Base-by-base conservation (phyloP, 2,329 filamentous ascomycete species). In the Epichloe uncinata region DNA sequence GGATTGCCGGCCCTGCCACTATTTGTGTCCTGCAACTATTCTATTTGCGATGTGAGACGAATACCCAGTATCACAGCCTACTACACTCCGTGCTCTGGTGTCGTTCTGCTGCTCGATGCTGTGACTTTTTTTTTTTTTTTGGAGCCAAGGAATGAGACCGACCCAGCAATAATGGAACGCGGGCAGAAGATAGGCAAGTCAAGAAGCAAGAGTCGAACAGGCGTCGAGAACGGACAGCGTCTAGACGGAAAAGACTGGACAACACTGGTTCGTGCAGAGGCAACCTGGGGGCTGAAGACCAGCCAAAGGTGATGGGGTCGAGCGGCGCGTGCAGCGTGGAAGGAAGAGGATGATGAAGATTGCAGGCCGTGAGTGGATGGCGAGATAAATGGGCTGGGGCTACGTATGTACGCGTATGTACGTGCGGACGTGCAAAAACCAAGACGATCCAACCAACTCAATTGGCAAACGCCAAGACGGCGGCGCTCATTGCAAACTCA, bases 201-300 rank as follows among this genome's bases (percentile, higher is more conserved):
- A 18, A 42, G 22, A 42, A 33, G 20, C 44, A 34, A 22, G 44
- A 37, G 38, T 12, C 18, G 38, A 18, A 34, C 46, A 11, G 42
- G 15, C 22, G 22, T 43, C 22, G 20, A 30, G 26, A 9, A 30
- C 30, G 42, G 20, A 18, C 38, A 15, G 26, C 12, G 43, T 38
- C 22, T 35, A 30, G 42, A 42, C 45, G 48, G 51, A 50, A 52
- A 50, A 34, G 51, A 52, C 45, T 44, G 45, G 45, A 48, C 48
- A 41, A 43, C 26, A 41, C 51, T 50, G 20, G 40, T 35, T 52
- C 30, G 50, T 50, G 48, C 44, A 38, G 49, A 43, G 40, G 20
- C 41, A 16, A 42, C 41, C 45, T 34, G 38, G 44, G 30, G 44
- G 35, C 48, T 38, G 43, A 18, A 22, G 40, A 36, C 13, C 26